Evolutionary conservation across 1,139 yeast species (phyloP), one percentile per base, ranked within the genome.

Genomic region (Magnusiomyces paraingens): DNA sequence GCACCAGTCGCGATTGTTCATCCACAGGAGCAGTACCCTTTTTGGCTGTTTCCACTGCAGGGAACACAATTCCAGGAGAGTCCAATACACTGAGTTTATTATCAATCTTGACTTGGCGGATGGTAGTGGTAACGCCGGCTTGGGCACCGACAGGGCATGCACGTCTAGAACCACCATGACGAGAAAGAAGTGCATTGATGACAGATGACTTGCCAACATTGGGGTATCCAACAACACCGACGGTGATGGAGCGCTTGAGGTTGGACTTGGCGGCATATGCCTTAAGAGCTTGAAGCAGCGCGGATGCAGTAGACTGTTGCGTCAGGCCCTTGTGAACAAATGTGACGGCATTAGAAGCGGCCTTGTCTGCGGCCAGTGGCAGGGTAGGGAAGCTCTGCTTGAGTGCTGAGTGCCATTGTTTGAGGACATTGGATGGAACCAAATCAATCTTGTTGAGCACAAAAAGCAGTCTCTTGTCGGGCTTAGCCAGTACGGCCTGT

Each of bases 41-140:
- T 63, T 72, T 73, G 52, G 72, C 5, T 10, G 48, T 20, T 58
- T 79, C 78, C 59, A 74, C 78, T 57, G 84, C 82, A 48, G 99
- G 98, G 82, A 93, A 93, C 44, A 94, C 97, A 60, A 93, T 93
- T 67, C 99, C 99, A 51, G 99, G 99, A 51, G 97, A 89, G 70
- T 93, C 99, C 66, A 93, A 78, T 59, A 93, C 78, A 70, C 86
- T 88, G 62, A 93, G 79, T 70, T 90, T 90, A 66, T 83, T 86
- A 69, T 93, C 99, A 58, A 93, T 80, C 72, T 93, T 93, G 57
- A 93, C 90, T 70, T 90, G 95, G 72, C 97, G 82, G 69, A 93
- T 75, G 2, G 93, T 76, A 1, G 96, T 91, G 35, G 99, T 93
- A 41, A 93, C 93, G 68, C 99, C 99, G 2, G 99, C 98, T 72